A percentile compares a stretch with the other conserved stretches of the same genome.
Conservation (phyloP, 495 filamentous ascomycete genomes). For the Hypoxylon trugodes region DNA sequence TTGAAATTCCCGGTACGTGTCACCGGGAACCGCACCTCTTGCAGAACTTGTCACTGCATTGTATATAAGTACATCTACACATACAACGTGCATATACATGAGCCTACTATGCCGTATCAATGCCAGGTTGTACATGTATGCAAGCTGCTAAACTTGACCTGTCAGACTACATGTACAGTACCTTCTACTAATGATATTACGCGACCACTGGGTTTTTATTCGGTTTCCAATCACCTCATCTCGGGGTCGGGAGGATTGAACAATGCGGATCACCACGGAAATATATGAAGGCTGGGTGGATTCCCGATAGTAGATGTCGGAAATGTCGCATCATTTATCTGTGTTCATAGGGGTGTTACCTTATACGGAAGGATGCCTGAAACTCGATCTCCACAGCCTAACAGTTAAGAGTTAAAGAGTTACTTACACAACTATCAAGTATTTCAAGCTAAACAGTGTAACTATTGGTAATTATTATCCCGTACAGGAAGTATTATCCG, state of each 20-base stretch:
- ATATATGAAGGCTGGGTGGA: neutral
- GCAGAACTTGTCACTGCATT: no score
- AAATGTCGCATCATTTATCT: no score
- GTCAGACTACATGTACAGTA: neutral
- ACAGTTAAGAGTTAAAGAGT: no score
- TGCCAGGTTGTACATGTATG: neutral
- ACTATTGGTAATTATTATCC: no score
- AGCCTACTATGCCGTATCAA: slow-evolving; percentile 1
- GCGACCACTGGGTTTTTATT: slow-evolving; percentile 11
- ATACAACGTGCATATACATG: slow-evolving; percentile 7
- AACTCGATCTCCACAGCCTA: no score
- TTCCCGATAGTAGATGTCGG: no score
- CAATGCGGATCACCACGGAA: slow-evolving; percentile 3
- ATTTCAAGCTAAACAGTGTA: no score
- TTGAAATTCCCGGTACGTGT: neutral
- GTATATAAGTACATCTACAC: slow-evolving; percentile 5
- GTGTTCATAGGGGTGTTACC: no score
- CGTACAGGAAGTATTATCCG: no score
- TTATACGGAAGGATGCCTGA: no score
- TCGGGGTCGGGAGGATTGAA: slow-evolving; percentile 17
- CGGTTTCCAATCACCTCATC: slow-evolving; percentile 22
- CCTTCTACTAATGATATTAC: neutral
- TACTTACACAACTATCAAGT: no score
- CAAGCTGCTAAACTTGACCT: neutral
- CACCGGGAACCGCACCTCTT: neutral